These are phyloP conservation scores for Rhodotorula sp. DNA, from an alignment of 1,284 basidiomycete genomes.

Conservation along the genomic window DNA sequence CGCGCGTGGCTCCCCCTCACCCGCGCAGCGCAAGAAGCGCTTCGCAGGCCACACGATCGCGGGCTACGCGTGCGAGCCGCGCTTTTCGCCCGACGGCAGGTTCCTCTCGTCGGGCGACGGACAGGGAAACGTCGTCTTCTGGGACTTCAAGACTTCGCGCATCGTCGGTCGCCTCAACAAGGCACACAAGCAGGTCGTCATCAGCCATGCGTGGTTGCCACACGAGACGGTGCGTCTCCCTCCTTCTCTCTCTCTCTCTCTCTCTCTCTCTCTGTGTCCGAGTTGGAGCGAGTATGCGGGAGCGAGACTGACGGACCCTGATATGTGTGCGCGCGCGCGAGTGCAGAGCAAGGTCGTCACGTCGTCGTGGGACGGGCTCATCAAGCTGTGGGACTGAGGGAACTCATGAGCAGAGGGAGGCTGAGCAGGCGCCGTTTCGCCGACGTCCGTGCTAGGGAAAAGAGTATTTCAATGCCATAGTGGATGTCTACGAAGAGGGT, in stretches of 20 bases:
- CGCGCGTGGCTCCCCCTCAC: neutral
- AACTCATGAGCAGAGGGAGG: too few relatives aligned
- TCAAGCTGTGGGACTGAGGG: conserved; percentile 35
- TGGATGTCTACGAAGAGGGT: too few relatives aligned
- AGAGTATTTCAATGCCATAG: too few relatives aligned
- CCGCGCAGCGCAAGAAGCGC: conserved; percentile 69
- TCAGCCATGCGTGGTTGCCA: conserved; percentile 95
- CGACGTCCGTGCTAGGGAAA: too few relatives aligned
- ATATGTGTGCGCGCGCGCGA: neutral
- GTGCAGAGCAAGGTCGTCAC: conserved; percentile 41
- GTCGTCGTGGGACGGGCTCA: conserved; percentile 38
- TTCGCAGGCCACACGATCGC: conserved; percentile 96
- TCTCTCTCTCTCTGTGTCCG: too few relatives aligned
- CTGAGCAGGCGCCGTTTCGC: too few relatives aligned
- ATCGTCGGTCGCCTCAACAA: conserved; percentile 78
- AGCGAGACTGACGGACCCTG: neutral
- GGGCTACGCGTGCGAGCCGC: conserved; percentile 94
- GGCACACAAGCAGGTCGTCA: conserved; percentile 91
- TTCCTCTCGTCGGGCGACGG: conserved; percentile 96
- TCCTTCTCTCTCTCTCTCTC: neutral
- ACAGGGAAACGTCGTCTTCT: conserved; percentile 92
- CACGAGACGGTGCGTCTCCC: conserved; percentile 81
- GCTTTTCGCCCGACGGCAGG: conserved; percentile 95
- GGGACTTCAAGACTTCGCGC: conserved; percentile 98
- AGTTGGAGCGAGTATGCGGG: too few relatives aligned